Percentiles rank a stretch among this genome's conserved stretches.
Conservation (phyloP, 2,329 filamentous ascomycete genomes). For the Aspergillus nomiae region DNA sequence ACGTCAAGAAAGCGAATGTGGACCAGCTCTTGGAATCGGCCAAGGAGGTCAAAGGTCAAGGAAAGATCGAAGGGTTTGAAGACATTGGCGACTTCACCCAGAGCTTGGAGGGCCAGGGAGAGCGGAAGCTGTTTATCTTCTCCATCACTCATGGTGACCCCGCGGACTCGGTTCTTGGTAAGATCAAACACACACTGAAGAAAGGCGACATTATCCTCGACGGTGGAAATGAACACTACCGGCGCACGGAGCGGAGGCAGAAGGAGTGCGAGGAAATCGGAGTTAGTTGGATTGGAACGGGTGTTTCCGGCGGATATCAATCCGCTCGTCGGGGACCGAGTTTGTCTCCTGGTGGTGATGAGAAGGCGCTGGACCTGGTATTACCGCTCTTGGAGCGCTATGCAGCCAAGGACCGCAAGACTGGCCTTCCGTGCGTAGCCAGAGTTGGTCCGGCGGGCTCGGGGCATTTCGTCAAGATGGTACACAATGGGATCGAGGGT, state of each 20-base stretch:
- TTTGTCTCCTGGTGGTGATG: slow-evolving; percentile 66
- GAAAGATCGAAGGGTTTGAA: slow-evolving; percentile 36
- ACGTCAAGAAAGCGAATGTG: slow-evolving; percentile 36
- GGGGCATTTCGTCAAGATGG: slow-evolving; percentile 75
- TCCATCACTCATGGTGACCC: slow-evolving; percentile 44
- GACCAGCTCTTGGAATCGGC: slow-evolving; percentile 31
- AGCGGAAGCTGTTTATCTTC: slow-evolving; percentile 42
- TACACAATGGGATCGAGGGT: slow-evolving; percentile 74
- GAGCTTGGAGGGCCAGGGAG: slow-evolving; percentile 34
- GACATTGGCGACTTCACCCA: slow-evolving; percentile 39
- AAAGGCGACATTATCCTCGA: slow-evolving; percentile 69
- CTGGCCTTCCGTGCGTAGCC: slow-evolving; percentile 62
- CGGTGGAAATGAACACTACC: slow-evolving; percentile 68
- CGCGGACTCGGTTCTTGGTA: slow-evolving; percentile 37
- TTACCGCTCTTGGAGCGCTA: slow-evolving; percentile 64
- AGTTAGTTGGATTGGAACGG: slow-evolving; percentile 67
- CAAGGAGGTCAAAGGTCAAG: slow-evolving; percentile 28
- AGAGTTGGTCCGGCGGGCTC: slow-evolving; percentile 63
- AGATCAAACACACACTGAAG: slow-evolving; percentile 55
- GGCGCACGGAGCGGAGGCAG: slow-evolving; percentile 65
- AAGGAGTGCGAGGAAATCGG: slow-evolving; percentile 57
- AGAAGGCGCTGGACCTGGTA: slow-evolving; percentile 58
- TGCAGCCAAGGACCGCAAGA: slow-evolving; percentile 61
- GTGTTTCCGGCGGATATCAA: slow-evolving; percentile 71
- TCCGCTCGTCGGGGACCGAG: slow-evolving; percentile 66